These are phyloP conservation scores for Porpolomopsis calyptriformis DNA, from an alignment of 768 basidiomycete genomes.

Conservation along the genomic window DNA sequence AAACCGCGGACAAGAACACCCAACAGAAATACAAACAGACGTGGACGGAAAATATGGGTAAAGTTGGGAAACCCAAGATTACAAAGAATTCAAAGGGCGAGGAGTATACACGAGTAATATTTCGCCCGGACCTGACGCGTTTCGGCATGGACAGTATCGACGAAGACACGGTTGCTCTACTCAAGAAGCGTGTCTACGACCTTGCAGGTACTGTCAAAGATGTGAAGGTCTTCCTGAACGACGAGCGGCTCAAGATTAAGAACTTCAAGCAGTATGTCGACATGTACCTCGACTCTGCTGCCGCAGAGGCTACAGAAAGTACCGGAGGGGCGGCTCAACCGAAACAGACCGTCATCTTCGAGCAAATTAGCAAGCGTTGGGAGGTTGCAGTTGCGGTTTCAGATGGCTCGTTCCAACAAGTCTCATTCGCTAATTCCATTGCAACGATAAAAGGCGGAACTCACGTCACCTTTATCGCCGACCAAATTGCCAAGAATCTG, in stretches of 20 bases:
- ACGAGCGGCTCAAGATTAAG: slow-evolving; percentile 84
- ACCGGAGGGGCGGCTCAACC: slow-evolving; percentile 70
- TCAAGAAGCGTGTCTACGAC: slow-evolving; percentile 92
- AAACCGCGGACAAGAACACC: slow-evolving; percentile 84
- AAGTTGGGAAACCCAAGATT: slow-evolving; percentile 83
- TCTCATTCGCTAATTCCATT: slow-evolving; percentile 97
- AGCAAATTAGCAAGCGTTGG: slow-evolving; percentile 75
- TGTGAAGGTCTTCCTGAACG: slow-evolving; percentile 89
- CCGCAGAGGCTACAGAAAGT: slow-evolving; percentile 53
- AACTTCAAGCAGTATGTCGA: slow-evolving; percentile 97
- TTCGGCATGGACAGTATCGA: slow-evolving; percentile 92
- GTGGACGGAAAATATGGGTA: slow-evolving; percentile 89
- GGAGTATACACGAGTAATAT: slow-evolving; percentile 88
- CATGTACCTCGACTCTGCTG: slow-evolving; percentile 74
- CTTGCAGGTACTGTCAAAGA: slow-evolving; percentile 93
- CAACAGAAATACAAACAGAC: slow-evolving; percentile 90
- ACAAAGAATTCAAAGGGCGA: slow-evolving; percentile 81
- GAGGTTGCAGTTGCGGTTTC: slow-evolving; percentile 93
- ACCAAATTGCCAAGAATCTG: slow-evolving; percentile 82
- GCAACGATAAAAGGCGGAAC: slow-evolving; percentile 94
- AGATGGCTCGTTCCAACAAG: slow-evolving; percentile 84
- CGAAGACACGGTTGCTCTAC: slow-evolving; percentile 77
- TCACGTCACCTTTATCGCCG: slow-evolving; percentile 76
- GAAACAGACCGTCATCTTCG: slow-evolving; percentile 77
- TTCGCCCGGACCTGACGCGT: slow-evolving; percentile 82